These are phyloP conservation scores for Benincasa hispida DNA, from an alignment of 306 rosid species.

Conservation along the genomic window DNA sequence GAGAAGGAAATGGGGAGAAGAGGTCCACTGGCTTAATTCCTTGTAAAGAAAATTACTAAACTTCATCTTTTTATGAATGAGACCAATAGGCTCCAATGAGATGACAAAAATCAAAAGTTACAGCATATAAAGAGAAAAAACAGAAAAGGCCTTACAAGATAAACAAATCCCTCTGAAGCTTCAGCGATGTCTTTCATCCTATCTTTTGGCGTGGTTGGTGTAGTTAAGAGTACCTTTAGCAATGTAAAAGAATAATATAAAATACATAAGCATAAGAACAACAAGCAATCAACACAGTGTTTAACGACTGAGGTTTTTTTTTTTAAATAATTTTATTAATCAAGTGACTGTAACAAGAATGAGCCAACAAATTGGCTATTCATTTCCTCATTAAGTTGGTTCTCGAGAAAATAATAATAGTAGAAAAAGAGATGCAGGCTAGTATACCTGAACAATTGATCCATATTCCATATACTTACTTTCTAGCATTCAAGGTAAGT, in stretches of 20 bases:
- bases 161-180: conserved; percentile 75
- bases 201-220: conserved; percentile 75
- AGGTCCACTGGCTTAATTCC: background rate
- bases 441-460: background rate
- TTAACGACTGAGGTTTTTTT: background rate
- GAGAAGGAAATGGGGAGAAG: background rate
- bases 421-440: background rate
- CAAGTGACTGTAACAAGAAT: background rate
- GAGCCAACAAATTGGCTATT: background rate
- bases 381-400: background rate
- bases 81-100: background rate
- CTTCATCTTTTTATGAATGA: background rate
- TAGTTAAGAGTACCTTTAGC: conserved; percentile 71
- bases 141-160: conserved; percentile 44
- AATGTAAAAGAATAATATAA: background rate
- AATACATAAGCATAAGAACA: too few relatives aligned
- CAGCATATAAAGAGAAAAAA: background rate
- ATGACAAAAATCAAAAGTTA: background rate
- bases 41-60: background rate
- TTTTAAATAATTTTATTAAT: background rate
- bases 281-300: background rate
- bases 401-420: background rate
- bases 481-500: background rate
- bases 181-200: conserved; percentile 82
- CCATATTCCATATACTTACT: background rate